Base-by-base conservation (phyloP, 163 green algal species). In the Volvox carteri region DNA sequence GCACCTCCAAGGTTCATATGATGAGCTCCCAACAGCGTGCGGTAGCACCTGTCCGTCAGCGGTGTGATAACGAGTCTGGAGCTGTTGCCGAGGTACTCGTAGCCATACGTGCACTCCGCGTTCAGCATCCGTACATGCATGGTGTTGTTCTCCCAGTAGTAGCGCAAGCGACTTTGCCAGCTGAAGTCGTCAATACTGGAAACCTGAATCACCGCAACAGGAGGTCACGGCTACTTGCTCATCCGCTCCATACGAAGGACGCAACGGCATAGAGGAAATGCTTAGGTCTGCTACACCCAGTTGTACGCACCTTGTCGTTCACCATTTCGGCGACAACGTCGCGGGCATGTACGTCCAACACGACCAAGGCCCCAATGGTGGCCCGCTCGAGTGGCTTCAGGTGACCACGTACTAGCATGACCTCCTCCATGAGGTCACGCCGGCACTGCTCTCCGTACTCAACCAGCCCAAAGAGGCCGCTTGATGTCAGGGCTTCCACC, bases 141-240 rank as follows among this genome's bases (percentile, higher is more conserved):
- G 42, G 56, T 70, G 68, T 94, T 83, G 12, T 78, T 87, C 88
- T 95, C 92, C 94, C 94, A 96, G 87, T 96, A 95, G 85, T 93
- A 93, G 72, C 95, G 90, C 90, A 97, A 90, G 73, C 96, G 93
- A 21, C 83, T 90, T 41, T 95, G 93, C 95, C 95, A 97, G 83
- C 84, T 91, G 91, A 97, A 98, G 86, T 95, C 89, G 48, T 93
- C 88, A 35, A 91, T 28, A 52, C 48, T 95, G 73, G 30, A 88
- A 33, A 78, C 79, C 86, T 87, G 86, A 9, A 58, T 1, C 30
- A 70, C 8, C 68, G 67, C 25, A 60, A 60, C 54, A 65, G 19
- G 19, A 60, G 50, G 50, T 12, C 50, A 16, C 16, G 50, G 50
- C 50, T 60, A 60, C 50, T 16, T 11, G 54, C 54, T 65, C 54